Conservation (phyloP, 257 asterid species). For the Leonotis leonurus region DNA sequence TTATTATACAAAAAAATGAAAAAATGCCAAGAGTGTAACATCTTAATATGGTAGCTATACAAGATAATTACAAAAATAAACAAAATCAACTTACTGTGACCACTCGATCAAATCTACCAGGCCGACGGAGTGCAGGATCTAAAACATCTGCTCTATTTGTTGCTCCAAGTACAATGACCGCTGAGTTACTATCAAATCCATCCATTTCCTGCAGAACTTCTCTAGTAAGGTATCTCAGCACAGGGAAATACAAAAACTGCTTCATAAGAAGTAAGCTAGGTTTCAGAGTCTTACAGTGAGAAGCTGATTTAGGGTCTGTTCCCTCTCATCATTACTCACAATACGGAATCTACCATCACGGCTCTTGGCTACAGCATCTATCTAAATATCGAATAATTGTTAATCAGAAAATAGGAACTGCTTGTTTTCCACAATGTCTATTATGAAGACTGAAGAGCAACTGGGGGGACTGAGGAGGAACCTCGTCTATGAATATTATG, state of each 20-base stretch:
- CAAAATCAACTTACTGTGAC: slow-evolving; percentile 49
- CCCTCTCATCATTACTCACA: slow-evolving; percentile 97
- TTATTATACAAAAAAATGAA: slow-evolving; percentile 5
- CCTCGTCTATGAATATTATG: slow-evolving; percentile 98
- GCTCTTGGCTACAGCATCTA: slow-evolving; percentile 99
- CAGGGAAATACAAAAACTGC: not conserved
- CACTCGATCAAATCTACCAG: slow-evolving; percentile 99
- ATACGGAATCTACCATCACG: slow-evolving; percentile 93
- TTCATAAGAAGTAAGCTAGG: not conserved
- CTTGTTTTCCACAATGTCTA: no score
- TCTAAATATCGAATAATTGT: slow-evolving; percentile 43
- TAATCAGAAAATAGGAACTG: slow-evolving; percentile 19
- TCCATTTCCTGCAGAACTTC: slow-evolving; percentile 86
- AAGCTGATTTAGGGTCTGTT: slow-evolving; percentile 92
- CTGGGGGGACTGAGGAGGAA: slow-evolving; percentile 20
- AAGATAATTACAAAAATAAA: not conserved
- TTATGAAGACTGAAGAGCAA: slow-evolving; percentile 2
- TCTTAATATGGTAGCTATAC: not conserved
- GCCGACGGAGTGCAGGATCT: slow-evolving; percentile 98
- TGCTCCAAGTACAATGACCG: slow-evolving; percentile 98
- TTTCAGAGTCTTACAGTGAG: slow-evolving; percentile 67
- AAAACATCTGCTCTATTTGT: slow-evolving; percentile 95
- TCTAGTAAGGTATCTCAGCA: slow-evolving; percentile 21
- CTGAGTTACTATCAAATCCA: slow-evolving; percentile 97
- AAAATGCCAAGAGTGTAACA: slow-evolving; percentile 6